Percentiles rank a stretch among this genome's conserved stretches.
Evolutionary conservation across 768 basidiomycete genomes (phyloP).

Genomic region (Tulasnella sp.): DNA sequence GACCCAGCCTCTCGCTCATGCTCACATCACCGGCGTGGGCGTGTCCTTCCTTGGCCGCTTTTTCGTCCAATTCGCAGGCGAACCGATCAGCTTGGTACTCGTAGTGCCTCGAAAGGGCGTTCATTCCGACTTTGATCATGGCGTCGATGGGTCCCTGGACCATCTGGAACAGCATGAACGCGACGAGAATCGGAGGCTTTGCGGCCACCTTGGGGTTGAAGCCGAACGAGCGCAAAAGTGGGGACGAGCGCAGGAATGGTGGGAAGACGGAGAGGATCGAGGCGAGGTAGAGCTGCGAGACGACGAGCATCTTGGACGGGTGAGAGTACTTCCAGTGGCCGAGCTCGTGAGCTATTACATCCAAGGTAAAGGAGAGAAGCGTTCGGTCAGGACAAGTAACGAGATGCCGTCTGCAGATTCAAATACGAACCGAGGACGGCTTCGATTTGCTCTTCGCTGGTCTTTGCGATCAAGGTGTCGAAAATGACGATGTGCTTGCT

Average conservation of each 20-base stretch:
- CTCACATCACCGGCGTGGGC: conserved; percentile 49
- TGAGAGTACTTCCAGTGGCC: conserved; percentile 96
- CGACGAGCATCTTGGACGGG: conserved; percentile 82
- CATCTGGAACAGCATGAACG: conserved; percentile 90
- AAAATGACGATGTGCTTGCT: conserved; percentile 96
- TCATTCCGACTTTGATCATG: conserved; percentile 70
- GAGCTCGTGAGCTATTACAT: conserved; percentile 77
- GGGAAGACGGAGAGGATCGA: conserved; percentile 84
- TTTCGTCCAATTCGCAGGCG: conserved; percentile 70
- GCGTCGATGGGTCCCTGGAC: conserved; percentile 80
- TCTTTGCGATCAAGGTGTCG: conserved; percentile 93
- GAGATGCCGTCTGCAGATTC: conserved; percentile 33
- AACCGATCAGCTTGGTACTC: conserved; percentile 94
- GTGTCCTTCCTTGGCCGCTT: conserved; percentile 40
- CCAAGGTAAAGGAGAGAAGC: conserved; percentile 15
- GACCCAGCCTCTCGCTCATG: conserved; percentile 82
- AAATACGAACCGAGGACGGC: conserved; percentile 74
- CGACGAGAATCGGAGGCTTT: conserved; percentile 76
- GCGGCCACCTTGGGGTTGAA: conserved; percentile 68
- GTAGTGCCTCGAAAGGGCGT: conserved; percentile 80
- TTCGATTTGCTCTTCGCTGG: conserved; percentile 88
- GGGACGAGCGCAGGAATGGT: conserved; percentile 82
- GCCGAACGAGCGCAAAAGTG: conserved; percentile 78
- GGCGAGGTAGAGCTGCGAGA: conserved; percentile 88
- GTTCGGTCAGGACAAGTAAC: background rate